A percentile compares a stretch with the other conserved stretches of the same genome.
These are phyloP conservation scores for Strobilomyces confusus DNA, from an alignment of 768 basidiomycete genomes.

Conservation along the genomic window DNA sequence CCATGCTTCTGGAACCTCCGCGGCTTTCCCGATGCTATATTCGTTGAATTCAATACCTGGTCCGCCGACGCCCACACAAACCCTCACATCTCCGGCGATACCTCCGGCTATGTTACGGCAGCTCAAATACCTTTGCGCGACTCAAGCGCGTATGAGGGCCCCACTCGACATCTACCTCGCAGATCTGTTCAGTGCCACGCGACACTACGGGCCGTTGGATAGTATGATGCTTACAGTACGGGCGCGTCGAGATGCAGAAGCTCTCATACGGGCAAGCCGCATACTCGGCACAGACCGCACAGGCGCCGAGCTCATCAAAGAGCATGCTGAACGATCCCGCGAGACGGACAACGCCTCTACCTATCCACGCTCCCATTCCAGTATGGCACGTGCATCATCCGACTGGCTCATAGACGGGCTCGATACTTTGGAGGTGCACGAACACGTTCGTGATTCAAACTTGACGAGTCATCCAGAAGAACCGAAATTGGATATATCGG, in stretches of 20 bases:
- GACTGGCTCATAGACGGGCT: slow-evolving; percentile 18
- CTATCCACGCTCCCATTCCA: slow-evolving; percentile 16
- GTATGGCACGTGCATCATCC: slow-evolving; percentile 19
- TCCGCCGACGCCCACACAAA: slow-evolving; percentile 27
- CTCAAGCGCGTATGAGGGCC: slow-evolving; percentile 44
- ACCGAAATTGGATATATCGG: slow-evolving; percentile 55
- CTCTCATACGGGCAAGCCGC: slow-evolving; percentile 62
- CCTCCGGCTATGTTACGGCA: slow-evolving; percentile 27
- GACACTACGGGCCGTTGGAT: slow-evolving; percentile 68
- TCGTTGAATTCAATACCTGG: slow-evolving; percentile 11
- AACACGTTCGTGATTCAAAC: neutral
- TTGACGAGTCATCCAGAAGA: slow-evolving; percentile 14
- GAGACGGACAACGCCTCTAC: slow-evolving; percentile 21
- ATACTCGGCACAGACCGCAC: slow-evolving; percentile 60
- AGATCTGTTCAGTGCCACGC: slow-evolving; percentile 69
- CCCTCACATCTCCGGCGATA: slow-evolving; percentile 26
- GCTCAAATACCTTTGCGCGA: slow-evolving; percentile 27
- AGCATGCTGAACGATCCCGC: slow-evolving; percentile 17
- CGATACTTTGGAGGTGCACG: slow-evolving; percentile 13
- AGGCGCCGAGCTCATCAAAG: slow-evolving; percentile 53
- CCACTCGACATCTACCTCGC: slow-evolving; percentile 59
- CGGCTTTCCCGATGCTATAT: slow-evolving; percentile 19
- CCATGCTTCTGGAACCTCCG: slow-evolving; percentile 26
- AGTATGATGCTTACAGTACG: slow-evolving; percentile 61
- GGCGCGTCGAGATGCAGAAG: slow-evolving; percentile 60